Base-by-base conservation (phyloP, 2,329 filamentous ascomycete species). In the Byssothecium circinans region DNA sequence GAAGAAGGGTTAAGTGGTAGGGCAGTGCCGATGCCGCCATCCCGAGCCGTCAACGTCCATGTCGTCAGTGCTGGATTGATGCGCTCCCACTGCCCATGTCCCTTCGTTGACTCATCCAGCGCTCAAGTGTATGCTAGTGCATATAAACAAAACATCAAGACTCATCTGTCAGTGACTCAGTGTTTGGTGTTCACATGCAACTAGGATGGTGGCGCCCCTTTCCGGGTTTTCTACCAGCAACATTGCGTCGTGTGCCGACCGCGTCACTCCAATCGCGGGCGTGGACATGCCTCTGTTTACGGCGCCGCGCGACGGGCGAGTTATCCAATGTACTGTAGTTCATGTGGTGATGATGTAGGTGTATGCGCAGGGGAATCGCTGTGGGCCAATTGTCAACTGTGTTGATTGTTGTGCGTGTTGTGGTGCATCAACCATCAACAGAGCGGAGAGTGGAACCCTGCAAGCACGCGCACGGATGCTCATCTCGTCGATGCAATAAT, bases 401-500 rank as follows among this genome's bases (percentile, higher is more conserved):
- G 40, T 36, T 20, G 14, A 41, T 47, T 32, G 15, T 50, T 61
- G 59, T 54, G n/a, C n/a, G n/a, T 55, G 52, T 49, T 49, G 30
- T 37, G 23, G 46, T 43, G 47, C 23, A 20, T 29, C 25, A 41
- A 27, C 29, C 33, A 17, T n/a, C 17, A 34, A 32, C 10, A 8
- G 20, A 42, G 22, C 41, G 42, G 25, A 45, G 37, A 32, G 22
- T 34, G 27, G n/a, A n/a, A n/a, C n/a, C n/a, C n/a, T n/a, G n/a
- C n/a, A n/a, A n/a, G n/a, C n/a, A n/a, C n/a, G 32, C 38, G 52
- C 49, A 52, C 44, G 27, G 48, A 52, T 47, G 45, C 41, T 47
- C 51, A 54, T 54, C 56, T 60, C 45, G 44, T 49, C 36, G 45
- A 58, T 61, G 58, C 64, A 64, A 62, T 64, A 62, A 8, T 32